Evolutionary conservation across 73 alveolate species (phyloP).

Genomic region (Tetrahymena thermophila): DNA sequence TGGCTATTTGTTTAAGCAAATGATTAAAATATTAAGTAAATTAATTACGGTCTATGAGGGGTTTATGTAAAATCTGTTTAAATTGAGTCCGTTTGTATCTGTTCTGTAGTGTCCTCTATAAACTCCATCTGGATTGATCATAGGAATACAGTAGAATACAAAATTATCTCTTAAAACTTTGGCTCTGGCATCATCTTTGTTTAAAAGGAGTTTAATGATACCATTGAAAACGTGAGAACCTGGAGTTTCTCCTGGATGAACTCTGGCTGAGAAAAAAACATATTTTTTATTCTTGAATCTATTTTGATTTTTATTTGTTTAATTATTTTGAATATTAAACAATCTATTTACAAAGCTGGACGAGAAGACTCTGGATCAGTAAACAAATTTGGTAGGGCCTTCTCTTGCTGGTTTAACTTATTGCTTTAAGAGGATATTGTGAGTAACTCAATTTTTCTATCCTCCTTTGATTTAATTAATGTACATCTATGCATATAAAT

Average conservation of each 20-base stretch:
- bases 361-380: neutral
- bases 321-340: neutral
- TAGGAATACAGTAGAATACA: conserved; percentile 90
- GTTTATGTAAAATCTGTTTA: conserved; percentile 83
- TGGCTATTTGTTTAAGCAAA: no score
- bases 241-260: conserved; percentile 99
- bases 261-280: conserved; percentile 91
- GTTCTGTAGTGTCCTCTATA: conserved; percentile 94
- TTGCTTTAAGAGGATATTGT: neutral
- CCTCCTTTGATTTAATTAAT: neutral
- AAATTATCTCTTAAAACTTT: conserved; percentile 67
- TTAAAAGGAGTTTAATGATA: conserved; percentile 65
- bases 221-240: conserved; percentile 92
- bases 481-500: neutral
- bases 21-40: neutral
- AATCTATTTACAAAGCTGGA: neutral
- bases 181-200: conserved; percentile 51
- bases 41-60: conserved; percentile 56
- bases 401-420: neutral
- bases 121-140: conserved; percentile 98
- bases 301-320: neutral
- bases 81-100: conserved; percentile 84
- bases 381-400: neutral
- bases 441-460: neutral
- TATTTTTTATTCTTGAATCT: conserved; percentile 52